Evolutionary conservation across 2,329 filamentous ascomycete species (phyloP).

Genomic region (Clonostachys sp.): DNA sequence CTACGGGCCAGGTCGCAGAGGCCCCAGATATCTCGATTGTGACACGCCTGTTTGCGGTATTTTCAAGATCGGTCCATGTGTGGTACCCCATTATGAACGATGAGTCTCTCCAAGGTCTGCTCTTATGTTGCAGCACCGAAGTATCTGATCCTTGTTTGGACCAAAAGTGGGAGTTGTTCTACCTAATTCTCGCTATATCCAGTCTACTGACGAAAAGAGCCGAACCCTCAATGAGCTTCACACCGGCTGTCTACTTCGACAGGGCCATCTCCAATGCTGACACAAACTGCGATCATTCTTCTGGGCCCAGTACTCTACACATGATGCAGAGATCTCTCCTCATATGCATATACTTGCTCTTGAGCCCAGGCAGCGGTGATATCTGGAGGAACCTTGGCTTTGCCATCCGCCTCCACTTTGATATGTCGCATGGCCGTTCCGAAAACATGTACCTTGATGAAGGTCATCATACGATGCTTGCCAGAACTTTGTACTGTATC

Average conservation of each 20-base stretch:
- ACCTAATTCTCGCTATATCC: conserved; percentile 6
- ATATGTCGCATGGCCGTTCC: conserved; percentile 4
- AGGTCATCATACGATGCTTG: too few species aligned
- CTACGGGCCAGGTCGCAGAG: too few species aligned
- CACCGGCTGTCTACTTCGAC: conserved; percentile 1
- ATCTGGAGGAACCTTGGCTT: conserved; percentile 7
- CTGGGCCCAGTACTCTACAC: conserved; percentile 1
- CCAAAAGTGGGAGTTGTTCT: conserved; percentile 2
- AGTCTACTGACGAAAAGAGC: conserved; percentile 2
- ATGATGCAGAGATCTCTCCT: conserved; percentile 7
- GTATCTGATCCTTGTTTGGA: not conserved
- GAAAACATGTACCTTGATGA: too few species aligned
- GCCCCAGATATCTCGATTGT: too few species aligned
- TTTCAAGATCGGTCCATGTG: too few species aligned
- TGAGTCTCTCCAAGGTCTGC: too few species aligned
- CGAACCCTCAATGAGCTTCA: conserved; percentile 1
- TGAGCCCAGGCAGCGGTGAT: conserved; percentile 7
- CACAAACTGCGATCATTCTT: conserved; percentile 4
- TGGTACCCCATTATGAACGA: too few species aligned
- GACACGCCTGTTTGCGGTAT: too few species aligned
- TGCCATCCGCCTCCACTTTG: conserved; percentile 5
- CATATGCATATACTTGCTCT: conserved; percentile 5
- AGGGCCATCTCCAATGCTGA: not conserved
- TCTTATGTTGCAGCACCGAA: too few species aligned
- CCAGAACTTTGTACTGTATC: too few species aligned